Evolutionary conservation across 352 stramenopile species (phyloP), one percentile per base, ranked within the genome.

Genomic region (Phytophthora palmivora): DNA sequence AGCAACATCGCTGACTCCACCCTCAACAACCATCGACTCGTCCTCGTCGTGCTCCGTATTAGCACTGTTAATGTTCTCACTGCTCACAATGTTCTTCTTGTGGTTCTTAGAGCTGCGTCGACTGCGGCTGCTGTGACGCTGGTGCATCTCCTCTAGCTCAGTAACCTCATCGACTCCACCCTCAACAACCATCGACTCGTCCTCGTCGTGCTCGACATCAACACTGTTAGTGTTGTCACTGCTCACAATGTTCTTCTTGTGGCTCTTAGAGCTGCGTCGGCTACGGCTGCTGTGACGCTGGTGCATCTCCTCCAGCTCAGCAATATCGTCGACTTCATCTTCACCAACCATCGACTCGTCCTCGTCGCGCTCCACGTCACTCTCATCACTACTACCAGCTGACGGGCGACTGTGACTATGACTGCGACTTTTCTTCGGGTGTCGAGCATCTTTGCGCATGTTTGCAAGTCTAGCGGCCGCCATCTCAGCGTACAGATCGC

Each of bases 401-500:
- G 58, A 72, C 5, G 15, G 47, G 10, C 64, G 50, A 54, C 37
- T 64, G 39, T 58, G 41, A 28, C 37, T 64, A 36, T 58, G 41
- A 28, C 48, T 74, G 16, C 44, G 41, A 28, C 45, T 75, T 59
- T 82, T 72, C 48, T 73, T 70, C 14, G 77, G 70, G 38, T 88
- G 72, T 12, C 81, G 78, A n/a, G 82, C 82, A 18, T 85, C 69
- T 55, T 92, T 88, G 46, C 82, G 76, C 80, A 92, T 88, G 10
- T 52, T 63, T 8, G 58, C 62, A 9, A 92, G 70, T 16, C 82
- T 77, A 26, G 78, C 78, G 0, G 82, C 82, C 9, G 82, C 78
- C 81, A 92, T 90, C 47, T 89, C 79, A 5, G 82, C 82, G 60
- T 88, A 89, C 57, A 84, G 34, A 49, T 92, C 81, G 21, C 78